Conservation (phyloP, 306 rosid genomes). For the Mimosa pudica region DNA sequence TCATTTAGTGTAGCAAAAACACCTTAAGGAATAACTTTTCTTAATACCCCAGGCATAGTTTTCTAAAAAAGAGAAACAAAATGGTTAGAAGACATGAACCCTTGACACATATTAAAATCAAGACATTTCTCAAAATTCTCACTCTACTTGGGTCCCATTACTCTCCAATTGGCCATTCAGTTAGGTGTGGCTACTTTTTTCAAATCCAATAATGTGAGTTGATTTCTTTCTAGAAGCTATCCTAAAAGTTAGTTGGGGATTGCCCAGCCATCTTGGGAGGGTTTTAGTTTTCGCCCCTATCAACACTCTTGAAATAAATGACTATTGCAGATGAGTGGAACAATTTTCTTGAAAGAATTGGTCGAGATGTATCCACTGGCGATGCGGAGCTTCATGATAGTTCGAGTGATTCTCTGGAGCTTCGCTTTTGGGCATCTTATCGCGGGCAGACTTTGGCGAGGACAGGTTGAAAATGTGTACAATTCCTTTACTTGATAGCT, state of each 20-base stretch:
- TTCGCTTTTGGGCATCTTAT: slow-evolving; percentile 95
- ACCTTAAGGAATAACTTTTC: not conserved
- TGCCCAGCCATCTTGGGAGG: not conserved
- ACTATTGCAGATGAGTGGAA: slow-evolving; percentile 84
- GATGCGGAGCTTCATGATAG: slow-evolving; percentile 78
- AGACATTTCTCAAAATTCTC: not conserved
- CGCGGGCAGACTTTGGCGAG: slow-evolving; percentile 99
- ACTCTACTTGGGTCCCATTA: not conserved
- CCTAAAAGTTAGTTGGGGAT: not conserved
- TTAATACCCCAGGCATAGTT: not conserved
- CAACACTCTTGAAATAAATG: not conserved
- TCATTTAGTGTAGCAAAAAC: not conserved
- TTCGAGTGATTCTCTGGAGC: slow-evolving; percentile 81
- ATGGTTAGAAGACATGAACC: not conserved
- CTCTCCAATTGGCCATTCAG: not conserved
- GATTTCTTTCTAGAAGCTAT: not conserved
- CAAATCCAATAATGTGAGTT: not conserved
- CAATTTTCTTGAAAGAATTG: slow-evolving; percentile 91
- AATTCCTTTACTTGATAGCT: slow-evolving; percentile 11
- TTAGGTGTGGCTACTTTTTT: not conserved
- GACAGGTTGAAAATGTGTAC: slow-evolving; percentile 62
- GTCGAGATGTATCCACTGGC: slow-evolving; percentile 64
- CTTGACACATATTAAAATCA: not conserved
- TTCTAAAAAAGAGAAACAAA: no score
- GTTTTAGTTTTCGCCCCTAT: not conserved